A percentile compares a stretch with the other conserved stretches of the same genome.
Conservation (phyloP, 1,284 basidiomycete genomes). For the Agroathelia rolfsii region DNA sequence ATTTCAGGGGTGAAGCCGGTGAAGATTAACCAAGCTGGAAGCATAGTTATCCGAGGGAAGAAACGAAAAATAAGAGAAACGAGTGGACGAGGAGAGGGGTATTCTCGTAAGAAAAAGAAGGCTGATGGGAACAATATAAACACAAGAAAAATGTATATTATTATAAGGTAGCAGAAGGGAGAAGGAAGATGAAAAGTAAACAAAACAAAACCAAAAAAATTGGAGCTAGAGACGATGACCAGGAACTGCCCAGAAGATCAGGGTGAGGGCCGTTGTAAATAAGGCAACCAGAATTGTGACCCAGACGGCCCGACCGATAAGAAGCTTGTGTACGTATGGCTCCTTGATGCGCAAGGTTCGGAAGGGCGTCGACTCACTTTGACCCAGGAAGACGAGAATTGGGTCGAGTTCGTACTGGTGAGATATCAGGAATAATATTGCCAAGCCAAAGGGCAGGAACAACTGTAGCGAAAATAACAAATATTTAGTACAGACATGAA, state of each 20-base stretch:
- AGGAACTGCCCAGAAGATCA: conserved; percentile 88
- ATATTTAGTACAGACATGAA: conserved; percentile 1
- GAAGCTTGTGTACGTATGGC: conserved; percentile 83
- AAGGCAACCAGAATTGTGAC: conserved; percentile 64
- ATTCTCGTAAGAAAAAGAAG: too few relatives aligned
- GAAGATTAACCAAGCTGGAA: too few relatives aligned
- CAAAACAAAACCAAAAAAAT: too few relatives aligned
- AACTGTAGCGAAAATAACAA: conserved; percentile 41
- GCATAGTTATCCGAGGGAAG: too few relatives aligned
- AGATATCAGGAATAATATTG: conserved; percentile 82
- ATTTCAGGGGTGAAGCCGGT: too few relatives aligned
- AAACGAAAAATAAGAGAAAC: too few relatives aligned
- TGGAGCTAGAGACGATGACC: conserved; percentile 74
- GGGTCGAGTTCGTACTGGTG: conserved; percentile 97
- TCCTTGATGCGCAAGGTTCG: conserved; percentile 83
- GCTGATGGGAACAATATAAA: too few relatives aligned
- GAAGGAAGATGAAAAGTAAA: too few relatives aligned
- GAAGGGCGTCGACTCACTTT: conserved; percentile 89
- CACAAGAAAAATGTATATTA: too few relatives aligned
- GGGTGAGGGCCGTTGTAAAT: conserved; percentile 66
- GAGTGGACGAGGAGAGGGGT: too few relatives aligned
- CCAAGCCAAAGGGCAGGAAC: conserved; percentile 90
- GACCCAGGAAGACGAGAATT: conserved; percentile 74
- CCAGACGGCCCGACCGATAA: conserved; percentile 82
- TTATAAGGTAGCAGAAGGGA: too few relatives aligned